phyloP scores from a whole-genome alignment of 805 yeast species.

The Candida sonorensis region DNA sequence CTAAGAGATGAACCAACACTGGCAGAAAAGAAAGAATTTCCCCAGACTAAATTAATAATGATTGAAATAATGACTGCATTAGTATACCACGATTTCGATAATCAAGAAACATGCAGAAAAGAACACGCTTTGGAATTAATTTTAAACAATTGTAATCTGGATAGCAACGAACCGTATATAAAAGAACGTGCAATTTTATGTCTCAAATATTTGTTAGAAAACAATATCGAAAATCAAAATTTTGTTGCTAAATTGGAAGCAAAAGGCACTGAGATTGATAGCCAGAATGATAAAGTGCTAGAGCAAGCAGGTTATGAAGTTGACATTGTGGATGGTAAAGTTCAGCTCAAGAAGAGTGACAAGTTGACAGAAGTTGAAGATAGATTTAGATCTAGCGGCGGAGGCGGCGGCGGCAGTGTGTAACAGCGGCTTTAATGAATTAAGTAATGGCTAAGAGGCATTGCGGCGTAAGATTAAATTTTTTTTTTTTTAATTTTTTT shows the following conservation, averaged over 20 bases:
- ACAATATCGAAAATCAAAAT: constrained; percentile 64
- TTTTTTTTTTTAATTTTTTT: not conserved
- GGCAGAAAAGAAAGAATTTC: constrained; percentile 36
- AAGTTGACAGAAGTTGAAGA: constrained; percentile 13
- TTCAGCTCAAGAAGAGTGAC: constrained; percentile 37
- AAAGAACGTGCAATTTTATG: constrained; percentile 82
- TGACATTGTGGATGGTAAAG: constrained; percentile 64
- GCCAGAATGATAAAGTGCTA: constrained; percentile 36
- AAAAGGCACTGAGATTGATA: constrained; percentile 51
- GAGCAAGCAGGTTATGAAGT: constrained; percentile 73
- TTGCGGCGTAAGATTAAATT: constrained; percentile 1
- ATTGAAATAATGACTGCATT: constrained; percentile 62
- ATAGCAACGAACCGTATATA: constrained; percentile 80
- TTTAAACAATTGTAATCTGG: constrained; percentile 77
- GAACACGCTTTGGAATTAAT: constrained; percentile 64
- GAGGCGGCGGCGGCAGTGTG: no score
- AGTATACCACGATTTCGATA: constrained; percentile 39
- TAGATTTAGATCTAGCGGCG: not conserved
- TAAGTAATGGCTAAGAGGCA: not conserved
- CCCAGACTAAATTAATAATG: constrained; percentile 57
- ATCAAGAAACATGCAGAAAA: constrained; percentile 64
- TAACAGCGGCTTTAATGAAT: no score
- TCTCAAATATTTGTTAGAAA: constrained; percentile 56
- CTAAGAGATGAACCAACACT: constrained; percentile 22
- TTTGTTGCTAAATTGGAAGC: constrained; percentile 79